phyloP scores from a whole-genome alignment of 2,329 filamentous ascomycete genomes.

The Aphanocladium album region DNA sequence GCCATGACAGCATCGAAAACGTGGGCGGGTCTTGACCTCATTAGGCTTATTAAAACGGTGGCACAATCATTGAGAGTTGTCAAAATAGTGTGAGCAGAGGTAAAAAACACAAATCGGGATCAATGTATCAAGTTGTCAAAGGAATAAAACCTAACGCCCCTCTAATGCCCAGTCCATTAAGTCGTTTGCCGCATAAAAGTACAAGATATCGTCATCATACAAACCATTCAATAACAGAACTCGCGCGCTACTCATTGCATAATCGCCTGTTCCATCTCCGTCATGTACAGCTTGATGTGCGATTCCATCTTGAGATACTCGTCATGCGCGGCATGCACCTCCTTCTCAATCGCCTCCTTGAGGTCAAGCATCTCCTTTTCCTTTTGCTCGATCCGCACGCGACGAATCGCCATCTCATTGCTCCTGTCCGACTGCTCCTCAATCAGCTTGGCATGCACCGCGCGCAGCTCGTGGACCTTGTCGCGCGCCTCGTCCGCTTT shows the following conservation, averaged over 20 bases:
- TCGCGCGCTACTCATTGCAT: conserved; percentile 18
- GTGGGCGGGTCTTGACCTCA: too few species aligned
- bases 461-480: conserved; percentile 85
- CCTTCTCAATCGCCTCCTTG: conserved; percentile 94
- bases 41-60: too few species aligned
- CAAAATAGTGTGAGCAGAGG: too few species aligned
- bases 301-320: conserved; percentile 97
- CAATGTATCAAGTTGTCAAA: not conserved
- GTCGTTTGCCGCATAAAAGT: not conserved
- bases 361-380: conserved; percentile 99
- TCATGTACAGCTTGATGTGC: conserved; percentile 96
- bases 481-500: conserved; percentile 78
- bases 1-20: too few species aligned
- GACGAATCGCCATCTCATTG: conserved; percentile 84
- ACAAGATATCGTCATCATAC: not conserved
- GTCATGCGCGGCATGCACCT: conserved; percentile 83
- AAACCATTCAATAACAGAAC: not conserved
- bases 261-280: conserved; percentile 94
- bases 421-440: conserved; percentile 83
- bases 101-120: too few species aligned
- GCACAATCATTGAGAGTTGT: too few species aligned
- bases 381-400: conserved; percentile 93
- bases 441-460: conserved; percentile 71
- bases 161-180: conserved; percentile 1
- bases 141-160: conserved; percentile 5